These are phyloP conservation scores for Blastomyces gilchristii DNA, from an alignment of 2,329 filamentous ascomycete genomes.

Conservation along the genomic window DNA sequence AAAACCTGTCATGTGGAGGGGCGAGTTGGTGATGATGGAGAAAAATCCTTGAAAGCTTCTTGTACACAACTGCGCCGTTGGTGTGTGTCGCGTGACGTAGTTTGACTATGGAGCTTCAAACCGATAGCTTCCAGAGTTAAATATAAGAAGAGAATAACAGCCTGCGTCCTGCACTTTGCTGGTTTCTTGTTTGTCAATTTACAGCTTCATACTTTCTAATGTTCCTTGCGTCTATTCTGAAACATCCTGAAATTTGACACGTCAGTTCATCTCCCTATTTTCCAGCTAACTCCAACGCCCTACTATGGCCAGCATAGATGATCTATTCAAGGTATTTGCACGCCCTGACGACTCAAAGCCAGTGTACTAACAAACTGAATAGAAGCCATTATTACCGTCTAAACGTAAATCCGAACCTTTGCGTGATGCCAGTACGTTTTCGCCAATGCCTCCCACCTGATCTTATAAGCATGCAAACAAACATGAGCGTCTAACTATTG, in stretches of 20 bases:
- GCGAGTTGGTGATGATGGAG: background rate
- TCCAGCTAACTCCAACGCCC: background rate
- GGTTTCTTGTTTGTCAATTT: background rate
- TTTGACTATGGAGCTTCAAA: background rate
- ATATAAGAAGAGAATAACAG: no score
- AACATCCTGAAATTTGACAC: background rate
- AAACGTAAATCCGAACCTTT: slow-evolving; percentile 52
- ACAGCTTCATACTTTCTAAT: background rate
- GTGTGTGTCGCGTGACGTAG: slow-evolving; percentile 1
- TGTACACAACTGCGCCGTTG: slow-evolving; percentile 5
- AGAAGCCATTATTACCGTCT: slow-evolving; percentile 41
- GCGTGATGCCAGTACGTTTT: slow-evolving; percentile 40
- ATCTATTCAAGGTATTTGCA: slow-evolving; percentile 46
- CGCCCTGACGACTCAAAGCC: background rate
- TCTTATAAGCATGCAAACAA: background rate
- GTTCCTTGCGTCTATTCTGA: background rate
- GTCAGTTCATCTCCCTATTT: background rate
- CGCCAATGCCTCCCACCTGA: background rate
- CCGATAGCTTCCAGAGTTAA: no score
- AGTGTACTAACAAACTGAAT: slow-evolving; percentile 15
- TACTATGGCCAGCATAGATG: slow-evolving; percentile 50
- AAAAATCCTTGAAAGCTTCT: background rate
- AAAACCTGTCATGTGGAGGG: background rate
- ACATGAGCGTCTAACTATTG: background rate
- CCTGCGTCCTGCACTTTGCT: background rate